Evolutionary conservation across 768 basidiomycete species (phyloP), one percentile per base, ranked within the genome.

Genomic region (Termitomyces bulborhizus): DNA sequence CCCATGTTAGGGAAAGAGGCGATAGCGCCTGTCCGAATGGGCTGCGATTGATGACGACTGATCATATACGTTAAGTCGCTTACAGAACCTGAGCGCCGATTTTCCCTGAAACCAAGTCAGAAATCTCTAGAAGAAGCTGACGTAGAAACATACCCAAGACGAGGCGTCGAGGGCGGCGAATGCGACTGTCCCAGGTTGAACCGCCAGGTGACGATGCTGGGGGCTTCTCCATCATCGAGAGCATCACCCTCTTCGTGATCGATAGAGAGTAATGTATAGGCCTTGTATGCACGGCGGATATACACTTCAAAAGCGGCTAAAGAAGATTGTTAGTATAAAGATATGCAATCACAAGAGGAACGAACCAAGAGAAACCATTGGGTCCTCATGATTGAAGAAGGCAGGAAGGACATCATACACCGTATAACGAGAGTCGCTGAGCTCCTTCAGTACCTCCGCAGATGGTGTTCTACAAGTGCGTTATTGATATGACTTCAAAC

Each of bases 351-450:
- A n/a, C 16, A 29, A 16, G 45, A 15, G 11, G 40, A 40, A 69
- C 84, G 52, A 56, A 90, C 91, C 89, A 41, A 98, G 80, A 11
- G 84, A 81, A 60, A 98, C 84, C 79, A 88, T 86, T 37, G 86
- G 78, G 62, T 98, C 94, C 16, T 77, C 67, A 66, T 95, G 90
- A 57, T 81, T 84, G 83, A 98, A 98, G 79, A 99, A 99, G 6
- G 91, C 81, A 3, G 95, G 93, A 46, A 99, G 82, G 6, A 99
- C 97, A 66, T 99, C 97, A 70, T 88, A 99, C 15, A 98, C 95
- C 13, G 93, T 94, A 72, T 95, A 98, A 42, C 91, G 82, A 6
- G 96, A 98, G 71, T 99, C 97, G 58, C 89, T 92, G 27, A 99
- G 81, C 71, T 99, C 97, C 66, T 85, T 85, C 63, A 99, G 77